These are phyloP conservation scores for Clitopilus hobsonii DNA, from an alignment of 768 basidiomycete species.

Conservation along the genomic window DNA sequence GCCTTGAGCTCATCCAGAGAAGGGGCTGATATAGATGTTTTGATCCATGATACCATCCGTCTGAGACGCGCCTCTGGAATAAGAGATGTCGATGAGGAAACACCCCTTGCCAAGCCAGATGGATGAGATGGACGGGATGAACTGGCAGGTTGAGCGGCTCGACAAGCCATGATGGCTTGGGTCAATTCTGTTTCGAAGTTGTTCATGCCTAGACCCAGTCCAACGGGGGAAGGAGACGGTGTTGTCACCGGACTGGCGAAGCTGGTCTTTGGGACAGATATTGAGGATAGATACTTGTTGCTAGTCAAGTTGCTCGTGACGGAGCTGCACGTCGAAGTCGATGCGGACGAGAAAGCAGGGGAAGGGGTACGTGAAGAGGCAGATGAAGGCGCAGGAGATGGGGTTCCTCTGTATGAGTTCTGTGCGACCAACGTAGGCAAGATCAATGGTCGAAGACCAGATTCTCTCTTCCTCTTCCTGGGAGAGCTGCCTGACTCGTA, in stretches of 20 bases:
- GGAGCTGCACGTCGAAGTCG: background rate
- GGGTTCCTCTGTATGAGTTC: background rate
- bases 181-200: background rate
- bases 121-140: background rate
- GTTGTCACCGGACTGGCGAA: background rate
- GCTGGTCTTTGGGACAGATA: no score
- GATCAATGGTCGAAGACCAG: background rate
- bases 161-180: background rate
- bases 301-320: background rate
- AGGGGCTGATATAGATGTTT: no score
- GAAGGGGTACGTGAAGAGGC: no score
- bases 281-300: background rate
- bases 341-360: no score
- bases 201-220: background rate
- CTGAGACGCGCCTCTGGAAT: no score
- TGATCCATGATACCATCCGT: no score
- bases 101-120: background rate
- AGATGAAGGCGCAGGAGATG: background rate
- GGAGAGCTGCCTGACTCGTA: background rate
- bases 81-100: no score
- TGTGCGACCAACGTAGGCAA: background rate
- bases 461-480: background rate
- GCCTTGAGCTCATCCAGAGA: background rate
- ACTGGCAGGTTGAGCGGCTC: background rate
- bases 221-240: background rate